phyloP scores from a whole-genome alignment of 345 rosid species.

The Salix viminalis region DNA sequence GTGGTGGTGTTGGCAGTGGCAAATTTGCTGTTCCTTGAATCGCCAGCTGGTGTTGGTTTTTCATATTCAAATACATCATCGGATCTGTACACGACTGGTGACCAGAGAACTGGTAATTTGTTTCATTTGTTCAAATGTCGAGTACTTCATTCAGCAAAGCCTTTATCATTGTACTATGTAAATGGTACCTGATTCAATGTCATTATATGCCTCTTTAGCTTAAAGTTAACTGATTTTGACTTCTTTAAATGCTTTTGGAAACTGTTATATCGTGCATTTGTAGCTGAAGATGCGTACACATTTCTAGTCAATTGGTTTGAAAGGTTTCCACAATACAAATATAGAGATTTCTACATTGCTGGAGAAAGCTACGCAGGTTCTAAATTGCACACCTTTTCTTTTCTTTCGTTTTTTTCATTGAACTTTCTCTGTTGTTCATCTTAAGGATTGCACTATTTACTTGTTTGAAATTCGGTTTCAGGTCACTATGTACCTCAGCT shows the following conservation, averaged over 20 bases:
- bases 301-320: constrained; percentile 86
- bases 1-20: constrained; percentile 58
- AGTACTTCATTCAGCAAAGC: not conserved
- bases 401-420: not conserved
- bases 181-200: not conserved
- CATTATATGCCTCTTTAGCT: not conserved
- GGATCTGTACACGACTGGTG: constrained; percentile 80
- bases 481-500: constrained; percentile 98
- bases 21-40: constrained; percentile 82
- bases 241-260: constrained; percentile 9
- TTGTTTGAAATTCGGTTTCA: constrained; percentile 23
- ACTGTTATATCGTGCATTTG: constrained; percentile 18
- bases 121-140: not conserved
- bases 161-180: not conserved
- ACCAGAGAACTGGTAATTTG: constrained; percentile 71
- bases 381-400: not conserved
- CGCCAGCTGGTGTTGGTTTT: constrained; percentile 98
- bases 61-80: constrained; percentile 79
- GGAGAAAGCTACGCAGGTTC: constrained; percentile 97
- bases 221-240: constrained; percentile 14
- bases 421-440: not conserved
- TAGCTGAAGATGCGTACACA: constrained; percentile 85
- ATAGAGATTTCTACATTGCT: constrained; percentile 83
- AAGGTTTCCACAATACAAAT: constrained; percentile 94
- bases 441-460: not conserved